Evolutionary conservation across 371 early-diverging fungal species (phyloP).

Genomic region (Mortierella sp.): DNA sequence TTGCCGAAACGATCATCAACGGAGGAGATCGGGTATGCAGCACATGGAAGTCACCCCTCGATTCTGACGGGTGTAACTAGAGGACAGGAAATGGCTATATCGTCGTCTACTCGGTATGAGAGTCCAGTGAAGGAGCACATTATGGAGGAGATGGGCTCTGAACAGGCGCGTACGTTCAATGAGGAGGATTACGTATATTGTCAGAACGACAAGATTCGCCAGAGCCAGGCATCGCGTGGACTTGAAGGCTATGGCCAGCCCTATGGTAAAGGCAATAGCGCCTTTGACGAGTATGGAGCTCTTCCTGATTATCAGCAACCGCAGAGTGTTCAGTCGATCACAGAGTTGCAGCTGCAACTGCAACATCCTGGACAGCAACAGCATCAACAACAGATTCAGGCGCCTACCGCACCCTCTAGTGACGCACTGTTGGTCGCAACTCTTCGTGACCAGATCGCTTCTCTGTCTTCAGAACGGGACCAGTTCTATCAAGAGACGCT

Average conservation of each 20-base stretch:
- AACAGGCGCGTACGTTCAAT: conserved; percentile 26
- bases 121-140: conserved; percentile 35
- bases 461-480: conserved; percentile 39
- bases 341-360: conserved; percentile 4
- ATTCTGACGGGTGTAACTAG: neutral
- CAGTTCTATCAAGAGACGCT: conserved; percentile 46
- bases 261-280: conserved; percentile 21
- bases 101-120: neutral
- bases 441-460: conserved; percentile 44
- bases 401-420: neutral
- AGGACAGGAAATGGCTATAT: neutral
- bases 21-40: neutral
- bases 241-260: conserved; percentile 15
- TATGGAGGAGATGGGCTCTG: conserved; percentile 51
- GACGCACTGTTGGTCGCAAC: conserved; percentile 33
- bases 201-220: conserved; percentile 24
- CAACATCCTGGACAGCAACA: no score
- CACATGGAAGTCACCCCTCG: neutral
- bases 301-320: conserved; percentile 16
- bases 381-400: conserved; percentile 11
- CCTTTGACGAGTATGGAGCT: conserved; percentile 12
- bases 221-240: neutral
- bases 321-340: no score
- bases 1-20: neutral
- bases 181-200: conserved; percentile 35